Conservation (phyloP, 1,139 yeast species). For the Geotrichum bryndzae region DNA sequence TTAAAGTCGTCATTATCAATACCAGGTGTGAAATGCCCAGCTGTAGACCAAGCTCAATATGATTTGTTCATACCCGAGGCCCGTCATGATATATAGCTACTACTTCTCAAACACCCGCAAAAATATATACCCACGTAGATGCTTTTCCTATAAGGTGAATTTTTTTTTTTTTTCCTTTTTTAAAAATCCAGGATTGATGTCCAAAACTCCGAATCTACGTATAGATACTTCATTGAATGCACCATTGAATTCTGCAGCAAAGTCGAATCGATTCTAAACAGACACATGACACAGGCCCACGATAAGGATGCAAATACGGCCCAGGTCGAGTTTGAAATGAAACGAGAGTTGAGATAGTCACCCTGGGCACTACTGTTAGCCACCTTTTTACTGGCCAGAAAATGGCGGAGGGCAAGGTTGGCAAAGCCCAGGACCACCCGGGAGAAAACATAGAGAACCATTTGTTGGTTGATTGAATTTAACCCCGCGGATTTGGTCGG, state of each 20-base stretch:
- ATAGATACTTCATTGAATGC: conserved; percentile 66
- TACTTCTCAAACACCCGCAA: too few relatives aligned
- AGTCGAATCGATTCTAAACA: conserved; percentile 59
- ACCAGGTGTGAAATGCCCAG: neutral
- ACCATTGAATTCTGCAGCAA: conserved; percentile 62
- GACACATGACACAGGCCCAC: conserved; percentile 73
- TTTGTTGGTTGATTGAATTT: conserved; percentile 42
- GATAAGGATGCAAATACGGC: conserved; percentile 58
- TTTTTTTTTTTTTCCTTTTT: neutral
- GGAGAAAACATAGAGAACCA: conserved; percentile 57
- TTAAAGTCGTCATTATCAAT: too few relatives aligned
- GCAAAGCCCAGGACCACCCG: conserved; percentile 51
- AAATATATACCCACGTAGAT: neutral
- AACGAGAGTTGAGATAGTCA: neutral
- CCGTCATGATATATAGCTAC: too few relatives aligned
- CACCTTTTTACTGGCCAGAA: neutral
- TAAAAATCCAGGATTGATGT: conserved; percentile 26
- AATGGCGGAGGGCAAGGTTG: conserved; percentile 35
- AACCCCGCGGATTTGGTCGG: conserved; percentile 32
- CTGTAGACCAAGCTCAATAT: too few relatives aligned
- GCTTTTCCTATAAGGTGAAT: neutral
- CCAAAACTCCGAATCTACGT: conserved; percentile 46
- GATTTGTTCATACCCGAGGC: too few relatives aligned
- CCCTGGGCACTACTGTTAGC: neutral
- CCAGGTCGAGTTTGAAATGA: conserved; percentile 45